Base-by-base conservation (phyloP, 768 basidiomycete species). In the Leccinum rimulosum region DNA sequence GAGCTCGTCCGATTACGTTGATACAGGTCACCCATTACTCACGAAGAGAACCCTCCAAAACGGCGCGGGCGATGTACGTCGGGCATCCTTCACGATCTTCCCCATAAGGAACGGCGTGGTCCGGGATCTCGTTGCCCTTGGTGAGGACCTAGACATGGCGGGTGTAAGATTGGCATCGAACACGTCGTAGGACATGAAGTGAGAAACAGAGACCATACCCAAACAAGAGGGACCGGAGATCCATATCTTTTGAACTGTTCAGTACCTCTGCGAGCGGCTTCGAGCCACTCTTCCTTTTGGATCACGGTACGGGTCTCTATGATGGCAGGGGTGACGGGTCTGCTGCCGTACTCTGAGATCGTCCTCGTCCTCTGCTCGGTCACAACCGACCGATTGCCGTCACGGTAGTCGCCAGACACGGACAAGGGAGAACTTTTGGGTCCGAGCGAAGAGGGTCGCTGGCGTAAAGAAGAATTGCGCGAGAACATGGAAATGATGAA, bases 81-180 rank as follows among this genome's bases (percentile, higher is more conserved):
- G 69, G 61, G 4, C 45, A 55, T 12, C 72, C 72, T 40, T 68
- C 66, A 55, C 68, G 66, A 52, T 73, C 72, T 60, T 73, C 66
- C 17, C 70, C 70, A 25, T 74, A 73, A 14, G 72, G 73, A 52
- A 73, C 64, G 0, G 72, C 72, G n/a, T 71, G 73, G 35, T 74
- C 64, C 4, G 72, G 72, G n/a, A 73, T 74, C 19, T 59, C 50
- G 51, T 56, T 73, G 2, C 67, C 69, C 50, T 74, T 69, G 0
- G 66, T 68, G 53, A 73, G 53, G 35, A 73, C 64, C 72, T 73
- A 14, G n/a, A 43, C 0, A 33, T 27, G 7, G 36, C 15, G 36
- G 15, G 7, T 10, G 9, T 19, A 19, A 43, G 40, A 43, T 22
- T 3, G 14, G 10, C 6, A 33, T 40, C 14, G 43, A 12, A 15